Conservation (phyloP, 1,284 basidiomycete genomes). For the Stygiomarasmius scandens region DNA sequence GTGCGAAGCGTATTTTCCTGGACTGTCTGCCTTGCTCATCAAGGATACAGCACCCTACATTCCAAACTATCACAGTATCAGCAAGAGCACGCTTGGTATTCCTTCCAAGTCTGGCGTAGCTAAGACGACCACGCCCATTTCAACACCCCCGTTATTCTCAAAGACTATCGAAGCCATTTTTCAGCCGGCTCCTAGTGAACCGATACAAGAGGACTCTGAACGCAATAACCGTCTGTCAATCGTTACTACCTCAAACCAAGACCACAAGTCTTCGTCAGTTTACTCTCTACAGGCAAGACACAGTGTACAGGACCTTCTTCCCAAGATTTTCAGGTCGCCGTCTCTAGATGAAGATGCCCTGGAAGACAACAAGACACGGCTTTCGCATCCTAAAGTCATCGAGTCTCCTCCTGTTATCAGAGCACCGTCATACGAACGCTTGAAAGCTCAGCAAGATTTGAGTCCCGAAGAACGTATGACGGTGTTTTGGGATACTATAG, state of each 20-base stretch:
- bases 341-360: conserved; percentile 10
- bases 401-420: conserved; percentile 23
- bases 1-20: background rate
- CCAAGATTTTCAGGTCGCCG: conserved; percentile 15
- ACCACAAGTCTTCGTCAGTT: conserved; percentile 1
- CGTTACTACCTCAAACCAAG: background rate
- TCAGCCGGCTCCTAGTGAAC: background rate
- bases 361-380: background rate
- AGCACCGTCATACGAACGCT: conserved; percentile 16
- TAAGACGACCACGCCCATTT: background rate
- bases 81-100: background rate
- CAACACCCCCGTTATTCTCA: background rate
- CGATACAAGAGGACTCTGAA: background rate
- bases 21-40: background rate
- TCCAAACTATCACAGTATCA: background rate
- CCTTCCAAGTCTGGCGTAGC: background rate
- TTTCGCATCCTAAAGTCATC: background rate
- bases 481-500: conserved; percentile 36
- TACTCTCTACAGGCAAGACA: conserved; percentile 18
- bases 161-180: background rate
- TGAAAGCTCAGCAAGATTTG: conserved; percentile 8
- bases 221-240: background rate
- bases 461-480: conserved; percentile 33
- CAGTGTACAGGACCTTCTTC: conserved; percentile 15
- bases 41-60: conserved; percentile 7